These are phyloP conservation scores for Asterella californica DNA, from an alignment of 225 moss, liverwort and hornwort genomes.

Conservation along the genomic window DNA sequence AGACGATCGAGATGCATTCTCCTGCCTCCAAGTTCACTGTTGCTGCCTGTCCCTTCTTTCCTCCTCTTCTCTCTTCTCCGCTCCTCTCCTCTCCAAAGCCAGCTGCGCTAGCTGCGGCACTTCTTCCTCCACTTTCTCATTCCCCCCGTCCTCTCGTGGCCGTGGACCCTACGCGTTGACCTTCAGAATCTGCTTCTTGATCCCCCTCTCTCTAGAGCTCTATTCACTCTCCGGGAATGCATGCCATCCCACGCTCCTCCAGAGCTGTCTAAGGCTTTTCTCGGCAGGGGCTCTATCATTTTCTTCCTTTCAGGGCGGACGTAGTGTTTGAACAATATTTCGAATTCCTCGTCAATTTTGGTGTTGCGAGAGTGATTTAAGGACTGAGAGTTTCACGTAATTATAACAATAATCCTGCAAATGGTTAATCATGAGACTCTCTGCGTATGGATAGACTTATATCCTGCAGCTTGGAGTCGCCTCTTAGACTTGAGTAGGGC, in stretches of 20 bases:
- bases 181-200: neutral
- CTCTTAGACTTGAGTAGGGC: too few relatives aligned
- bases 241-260: neutral
- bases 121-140: constrained; percentile 14
- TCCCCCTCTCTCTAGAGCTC: neutral
- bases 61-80: neutral
- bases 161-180: constrained; percentile 11
- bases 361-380: too few relatives aligned
- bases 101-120: constrained; percentile 19
- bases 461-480: too few relatives aligned
- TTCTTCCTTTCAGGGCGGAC: too few relatives aligned
- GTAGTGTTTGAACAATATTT: too few relatives aligned
- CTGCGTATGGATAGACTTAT: too few relatives aligned
- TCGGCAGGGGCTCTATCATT: too few relatives aligned
- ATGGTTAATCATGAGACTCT: too few relatives aligned
- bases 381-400: too few relatives aligned
- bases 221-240: neutral
- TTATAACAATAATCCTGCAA: too few relatives aligned
- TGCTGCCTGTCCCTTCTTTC: neutral
- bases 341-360: too few relatives aligned
- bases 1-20: neutral
- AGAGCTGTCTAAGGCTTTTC: neutral
- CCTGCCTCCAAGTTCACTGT: neutral
- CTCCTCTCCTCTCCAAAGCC: neutral
- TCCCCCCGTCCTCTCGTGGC: neutral